Evolutionary conservation across 2,329 filamentous ascomycete species (phyloP).

Genomic region (Cladosporium halotolerans): DNA sequence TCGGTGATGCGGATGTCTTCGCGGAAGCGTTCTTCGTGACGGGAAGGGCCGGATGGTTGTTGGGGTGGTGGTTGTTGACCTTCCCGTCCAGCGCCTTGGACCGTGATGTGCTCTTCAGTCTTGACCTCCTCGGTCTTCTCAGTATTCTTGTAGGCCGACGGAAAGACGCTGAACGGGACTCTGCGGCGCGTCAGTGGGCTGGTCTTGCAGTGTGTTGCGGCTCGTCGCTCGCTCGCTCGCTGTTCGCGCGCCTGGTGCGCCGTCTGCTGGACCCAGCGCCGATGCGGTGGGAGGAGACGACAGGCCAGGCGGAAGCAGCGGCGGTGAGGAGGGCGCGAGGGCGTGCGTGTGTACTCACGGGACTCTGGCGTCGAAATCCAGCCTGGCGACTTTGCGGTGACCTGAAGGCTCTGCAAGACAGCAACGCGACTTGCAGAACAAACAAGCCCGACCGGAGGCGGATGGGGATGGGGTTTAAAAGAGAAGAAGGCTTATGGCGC

Average conservation of each 20-base stretch:
- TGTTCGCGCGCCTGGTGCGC: not conserved
- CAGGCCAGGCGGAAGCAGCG: too few species aligned
- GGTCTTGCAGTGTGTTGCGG: not conserved
- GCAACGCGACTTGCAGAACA: slow-evolving; percentile 13
- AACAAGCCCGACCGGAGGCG: slow-evolving; percentile 1
- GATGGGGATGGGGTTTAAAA: not conserved
- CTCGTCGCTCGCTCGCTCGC: not conserved
- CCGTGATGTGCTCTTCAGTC: slow-evolving; percentile 84
- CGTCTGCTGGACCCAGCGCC: too few species aligned
- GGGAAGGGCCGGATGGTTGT: slow-evolving; percentile 53
- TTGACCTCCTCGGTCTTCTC: slow-evolving; percentile 62
- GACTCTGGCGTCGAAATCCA: slow-evolving; percentile 99
- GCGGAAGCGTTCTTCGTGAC: slow-evolving; percentile 55
- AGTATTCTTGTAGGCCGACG: slow-evolving; percentile 86
- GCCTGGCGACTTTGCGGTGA: slow-evolving; percentile 76
- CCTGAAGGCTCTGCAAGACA: slow-evolving; percentile 59
- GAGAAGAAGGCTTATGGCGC: not conserved
- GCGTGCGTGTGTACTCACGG: slow-evolving; percentile 42
- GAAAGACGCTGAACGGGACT: slow-evolving; percentile 99
- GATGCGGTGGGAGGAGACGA: too few species aligned
- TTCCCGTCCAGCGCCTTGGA: slow-evolving; percentile 92
- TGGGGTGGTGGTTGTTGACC: slow-evolving; percentile 71
- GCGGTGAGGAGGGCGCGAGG: too few species aligned
- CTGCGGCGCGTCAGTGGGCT: slow-evolving; percentile 16
- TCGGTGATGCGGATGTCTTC: slow-evolving; percentile 83